These are phyloP conservation scores for Plenodomus biglobosus DNA, from an alignment of 2,329 filamentous ascomycete species.

Conservation along the genomic window DNA sequence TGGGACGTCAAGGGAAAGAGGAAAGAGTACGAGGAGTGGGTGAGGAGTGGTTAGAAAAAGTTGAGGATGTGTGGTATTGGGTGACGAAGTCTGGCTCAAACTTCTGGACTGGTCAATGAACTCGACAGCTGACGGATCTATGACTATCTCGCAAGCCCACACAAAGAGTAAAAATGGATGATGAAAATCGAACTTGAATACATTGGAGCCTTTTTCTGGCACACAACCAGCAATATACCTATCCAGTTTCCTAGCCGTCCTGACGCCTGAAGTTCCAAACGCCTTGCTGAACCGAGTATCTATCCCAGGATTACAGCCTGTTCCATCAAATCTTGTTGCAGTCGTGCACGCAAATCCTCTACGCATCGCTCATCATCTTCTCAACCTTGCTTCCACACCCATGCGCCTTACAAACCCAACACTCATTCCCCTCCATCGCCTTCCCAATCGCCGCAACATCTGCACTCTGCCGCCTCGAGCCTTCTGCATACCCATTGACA, in stretches of 20 bases:
- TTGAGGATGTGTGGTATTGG: not conserved
- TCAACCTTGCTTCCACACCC: conserved; percentile 27
- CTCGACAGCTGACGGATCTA: not conserved
- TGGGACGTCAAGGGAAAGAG: conserved; percentile 82
- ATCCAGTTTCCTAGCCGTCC: no score
- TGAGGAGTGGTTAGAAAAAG: conserved; percentile 20
- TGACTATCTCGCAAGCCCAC: not conserved
- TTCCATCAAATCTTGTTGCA: not conserved
- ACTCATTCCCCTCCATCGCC: conserved; percentile 21
- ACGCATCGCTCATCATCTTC: conserved; percentile 32
- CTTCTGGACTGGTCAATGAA: not conserved
- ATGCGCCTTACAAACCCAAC: conserved; percentile 32
- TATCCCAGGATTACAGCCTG: not conserved
- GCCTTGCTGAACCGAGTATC: conserved; percentile 14
- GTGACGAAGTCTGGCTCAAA: not conserved
- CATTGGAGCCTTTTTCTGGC: not conserved
- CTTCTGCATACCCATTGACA: conserved; percentile 22
- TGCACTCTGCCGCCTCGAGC: conserved; percentile 23
- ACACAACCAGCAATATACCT: not conserved
- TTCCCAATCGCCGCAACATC: conserved; percentile 26
- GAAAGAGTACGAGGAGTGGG: conserved; percentile 85
- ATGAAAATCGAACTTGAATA: not conserved
- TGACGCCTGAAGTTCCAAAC: conserved; percentile 3
- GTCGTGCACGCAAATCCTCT: not conserved
- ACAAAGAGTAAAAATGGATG: not conserved